phyloP scores from a whole-genome alignment of 352 stramenopile genomes.

The Globisporangium cystogenes region DNA sequence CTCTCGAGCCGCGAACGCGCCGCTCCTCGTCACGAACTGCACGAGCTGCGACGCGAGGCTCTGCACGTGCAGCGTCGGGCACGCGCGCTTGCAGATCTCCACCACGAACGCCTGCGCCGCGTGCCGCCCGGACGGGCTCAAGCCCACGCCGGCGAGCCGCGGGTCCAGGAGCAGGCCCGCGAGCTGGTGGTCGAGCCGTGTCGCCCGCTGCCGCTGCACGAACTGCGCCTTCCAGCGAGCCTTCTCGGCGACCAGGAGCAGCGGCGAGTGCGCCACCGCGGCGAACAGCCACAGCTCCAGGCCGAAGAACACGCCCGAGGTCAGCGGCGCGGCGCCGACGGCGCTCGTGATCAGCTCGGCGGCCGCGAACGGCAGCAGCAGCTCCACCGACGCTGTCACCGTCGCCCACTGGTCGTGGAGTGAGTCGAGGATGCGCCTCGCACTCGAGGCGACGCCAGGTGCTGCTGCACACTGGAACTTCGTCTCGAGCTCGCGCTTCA shows the following conservation, averaged over 20 bases:
- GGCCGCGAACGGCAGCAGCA: conserved; percentile 4
- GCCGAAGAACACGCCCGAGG: conserved; percentile 8
- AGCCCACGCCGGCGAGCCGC: conserved; percentile 8
- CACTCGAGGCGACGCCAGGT: no score
- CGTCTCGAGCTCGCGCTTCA: conserved; percentile 2
- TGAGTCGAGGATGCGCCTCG: not conserved
- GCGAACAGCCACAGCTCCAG: conserved; percentile 13
- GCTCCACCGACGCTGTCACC: conserved; percentile 1
- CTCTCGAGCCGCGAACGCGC: not conserved
- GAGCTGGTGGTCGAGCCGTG: conserved; percentile 10
- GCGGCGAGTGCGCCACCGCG: not conserved
- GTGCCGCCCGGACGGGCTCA: conserved; percentile 2
- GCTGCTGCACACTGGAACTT: not conserved
- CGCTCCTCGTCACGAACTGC: conserved; percentile 2
- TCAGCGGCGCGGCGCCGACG: not conserved
- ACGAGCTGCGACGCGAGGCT: conserved; percentile 6
- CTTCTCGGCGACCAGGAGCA: conserved; percentile 1
- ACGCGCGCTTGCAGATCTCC: not conserved
- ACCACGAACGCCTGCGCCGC: conserved; percentile 6
- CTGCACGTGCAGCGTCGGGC: not conserved
- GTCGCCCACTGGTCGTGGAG: conserved; percentile 2
- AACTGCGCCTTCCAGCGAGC: conserved; percentile 3
- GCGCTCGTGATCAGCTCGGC: conserved; percentile 3
- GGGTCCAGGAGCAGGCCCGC: conserved; percentile 13
- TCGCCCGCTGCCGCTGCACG: not conserved